Evolutionary conservation across 2,329 filamentous ascomycete species (phyloP), one percentile per base, ranked within the genome.

Genomic region (Diaporthe aspalathi): DNA sequence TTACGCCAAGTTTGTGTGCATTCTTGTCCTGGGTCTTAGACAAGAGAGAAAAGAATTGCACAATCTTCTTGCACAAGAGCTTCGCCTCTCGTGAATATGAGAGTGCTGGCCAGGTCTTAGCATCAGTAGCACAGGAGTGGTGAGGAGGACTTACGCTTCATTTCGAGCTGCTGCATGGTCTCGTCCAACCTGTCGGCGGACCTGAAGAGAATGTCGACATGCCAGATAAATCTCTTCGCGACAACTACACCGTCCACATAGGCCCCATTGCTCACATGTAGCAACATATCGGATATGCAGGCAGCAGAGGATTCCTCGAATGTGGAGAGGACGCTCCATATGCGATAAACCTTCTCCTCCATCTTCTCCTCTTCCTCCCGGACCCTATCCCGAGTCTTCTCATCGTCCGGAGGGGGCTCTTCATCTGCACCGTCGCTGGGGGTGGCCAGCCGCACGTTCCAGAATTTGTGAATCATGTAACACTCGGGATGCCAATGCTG

Each of bases 381-480:
- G 62, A 99, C 94, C 20, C 87, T 85, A 66, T 94, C 91, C 67
- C 94, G 92, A 74, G 92, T 89, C 73, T 92, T 89, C 57, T 83
- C 80, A 68, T 89, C 87, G 67, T 86, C 84, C 14, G 81, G 79
- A n/a, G 82, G 79, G 24, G 81, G 74, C 17, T 72, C 75, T 38
- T 81, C 82, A 70, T 86, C 83, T 45, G 85, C 78, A 14, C 82
- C 79, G 70, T 90, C 86, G 50, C 87, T 86, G 14, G 88, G 86
- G 32, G 90, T 87, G 14, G 91, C 90, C 47, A 99, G 86, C 66
- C 96, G 91, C 72, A 99, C 96, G 79, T 98, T 99, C 96, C 96
- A 99, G 82, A 98, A 99, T 79, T 99, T 99, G 84, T 99, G 96
- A 74, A 99, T 99, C 96, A 99, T 99, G 83, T 99, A 99, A 82